Percentiles rank a stretch among this genome's conserved stretches.
These are phyloP conservation scores for Plantago elongata DNA, from an alignment of 257 asterid genomes.

Conservation along the genomic window DNA sequence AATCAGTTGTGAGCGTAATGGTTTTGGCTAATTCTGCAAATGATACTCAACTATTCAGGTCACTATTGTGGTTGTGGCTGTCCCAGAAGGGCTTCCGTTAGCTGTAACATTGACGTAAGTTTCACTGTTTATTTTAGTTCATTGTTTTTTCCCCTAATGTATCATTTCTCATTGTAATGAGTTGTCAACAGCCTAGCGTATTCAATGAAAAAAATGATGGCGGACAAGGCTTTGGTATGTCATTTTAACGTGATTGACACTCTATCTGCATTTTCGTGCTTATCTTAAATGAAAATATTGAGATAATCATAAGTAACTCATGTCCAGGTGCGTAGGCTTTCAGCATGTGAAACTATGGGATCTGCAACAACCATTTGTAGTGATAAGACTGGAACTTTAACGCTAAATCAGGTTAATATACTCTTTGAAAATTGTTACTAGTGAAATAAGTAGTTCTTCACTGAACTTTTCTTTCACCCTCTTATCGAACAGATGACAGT, in stretches of 20 bases:
- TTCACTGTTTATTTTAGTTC: constrained; percentile 8
- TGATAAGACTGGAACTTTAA: constrained; percentile 94
- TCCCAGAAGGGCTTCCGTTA: constrained; percentile 97
- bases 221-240: constrained; percentile 93
- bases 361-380: constrained; percentile 97
- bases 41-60: constrained; percentile 44
- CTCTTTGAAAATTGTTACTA: constrained; percentile 17
- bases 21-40: neutral
- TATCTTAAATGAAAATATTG: constrained; percentile 7
- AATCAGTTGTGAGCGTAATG: neutral
- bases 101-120: constrained; percentile 97
- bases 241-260: constrained; percentile 1
- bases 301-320: constrained; percentile 20
- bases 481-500: constrained; percentile 69
- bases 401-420: constrained; percentile 71
- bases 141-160: constrained; percentile 13
- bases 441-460: constrained; percentile 11
- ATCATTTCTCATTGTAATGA: constrained; percentile 17
- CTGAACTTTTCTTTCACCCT: neutral
- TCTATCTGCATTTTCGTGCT: neutral
- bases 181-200: constrained; percentile 72
- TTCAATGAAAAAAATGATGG: constrained; percentile 99
- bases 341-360: constrained; percentile 99
- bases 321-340: constrained; percentile 91
- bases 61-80: constrained; percentile 97